Conservation (phyloP, 2,329 filamentous ascomycete species). For the Fusarium concolor region DNA sequence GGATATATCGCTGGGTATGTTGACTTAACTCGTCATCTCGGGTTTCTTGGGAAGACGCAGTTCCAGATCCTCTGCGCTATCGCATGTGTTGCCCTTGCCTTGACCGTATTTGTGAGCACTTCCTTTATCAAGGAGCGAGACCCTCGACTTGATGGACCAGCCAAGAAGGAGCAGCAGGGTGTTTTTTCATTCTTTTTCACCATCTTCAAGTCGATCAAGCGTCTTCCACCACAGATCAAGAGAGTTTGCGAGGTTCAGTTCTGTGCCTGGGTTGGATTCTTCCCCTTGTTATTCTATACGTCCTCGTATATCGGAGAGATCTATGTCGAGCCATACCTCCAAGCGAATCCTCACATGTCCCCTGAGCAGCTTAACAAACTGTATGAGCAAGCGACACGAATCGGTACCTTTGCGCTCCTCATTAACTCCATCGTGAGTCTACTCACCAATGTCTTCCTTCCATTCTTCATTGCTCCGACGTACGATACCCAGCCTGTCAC, state of each 20-base stretch:
- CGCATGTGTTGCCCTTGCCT: conserved; percentile 77
- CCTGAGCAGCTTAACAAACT: conserved; percentile 79
- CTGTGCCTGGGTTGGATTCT: conserved; percentile 94
- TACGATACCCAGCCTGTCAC: conserved; percentile 66
- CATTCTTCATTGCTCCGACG: conserved; percentile 85
- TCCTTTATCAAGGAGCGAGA: conserved; percentile 80
- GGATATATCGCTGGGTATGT: conserved; percentile 90
- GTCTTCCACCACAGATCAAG: conserved; percentile 83
- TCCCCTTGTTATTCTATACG: conserved; percentile 94
- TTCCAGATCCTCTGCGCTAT: conserved; percentile 94
- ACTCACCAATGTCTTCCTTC: conserved; percentile 82
- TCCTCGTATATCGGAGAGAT: conserved; percentile 95
- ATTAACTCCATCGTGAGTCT: conserved; percentile 90
- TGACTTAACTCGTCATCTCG: conserved; percentile 78
- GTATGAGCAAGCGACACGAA: conserved; percentile 86
- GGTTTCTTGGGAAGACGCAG: conserved; percentile 87
- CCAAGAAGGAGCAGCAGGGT: conserved; percentile 69
- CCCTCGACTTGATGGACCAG: conserved; percentile 76
- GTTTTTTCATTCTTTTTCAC: conserved; percentile 82
- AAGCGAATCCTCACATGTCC: conserved; percentile 80
- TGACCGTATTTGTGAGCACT: conserved; percentile 79
- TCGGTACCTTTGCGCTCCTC: conserved; percentile 89
- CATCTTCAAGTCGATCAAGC: conserved; percentile 80
- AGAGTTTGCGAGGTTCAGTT: conserved; percentile 86
- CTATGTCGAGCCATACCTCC: conserved; percentile 85